A percentile compares a stretch with the other conserved stretches of the same genome.
These are phyloP conservation scores for Strigomonas galati DNA, from an alignment of 208 protist species.

Conservation along the genomic window DNA sequence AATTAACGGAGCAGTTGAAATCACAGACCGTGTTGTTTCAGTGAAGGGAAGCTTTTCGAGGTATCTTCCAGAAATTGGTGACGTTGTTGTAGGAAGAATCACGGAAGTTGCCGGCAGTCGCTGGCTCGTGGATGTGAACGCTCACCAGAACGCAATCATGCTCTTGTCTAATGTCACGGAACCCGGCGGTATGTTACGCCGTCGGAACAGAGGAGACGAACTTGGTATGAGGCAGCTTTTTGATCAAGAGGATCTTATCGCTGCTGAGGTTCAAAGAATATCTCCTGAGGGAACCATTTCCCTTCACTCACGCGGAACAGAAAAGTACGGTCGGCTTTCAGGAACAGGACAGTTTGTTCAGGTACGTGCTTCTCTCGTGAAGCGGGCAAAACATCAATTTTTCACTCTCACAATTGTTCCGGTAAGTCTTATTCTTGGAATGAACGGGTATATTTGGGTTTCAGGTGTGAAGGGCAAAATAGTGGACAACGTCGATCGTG, in stretches of 20 bases:
- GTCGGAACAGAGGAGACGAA: slow-evolving; percentile 90
- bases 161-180: slow-evolving; percentile 97
- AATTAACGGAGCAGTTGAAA: slow-evolving; percentile 74
- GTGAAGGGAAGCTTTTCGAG: slow-evolving; percentile 64
- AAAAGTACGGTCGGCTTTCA: slow-evolving; percentile 80
- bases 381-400: slow-evolving; percentile 81
- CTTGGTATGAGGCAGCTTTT: slow-evolving; percentile 95
- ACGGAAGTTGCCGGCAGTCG: slow-evolving; percentile 88
- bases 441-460: slow-evolving; percentile 91
- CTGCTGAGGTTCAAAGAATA: slow-evolving; percentile 95
- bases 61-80: slow-evolving; percentile 96
- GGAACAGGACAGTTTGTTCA: slow-evolving; percentile 53
- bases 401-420: slow-evolving; percentile 30
- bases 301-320: slow-evolving; percentile 91
- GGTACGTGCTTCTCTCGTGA: slow-evolving; percentile 69
- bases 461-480: slow-evolving; percentile 26
- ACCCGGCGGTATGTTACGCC: slow-evolving; percentile 94
- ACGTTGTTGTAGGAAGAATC: slow-evolving; percentile 96
- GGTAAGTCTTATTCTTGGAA: slow-evolving; percentile 58
- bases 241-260: slow-evolving; percentile 93
- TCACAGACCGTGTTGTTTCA: slow-evolving; percentile 85
- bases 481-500: slow-evolving; percentile 5
- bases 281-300: slow-evolving; percentile 87
- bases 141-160: slow-evolving; percentile 91
- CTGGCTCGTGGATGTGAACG: slow-evolving; percentile 96